These are phyloP conservation scores for Hibiscus tridactylites DNA, from an alignment of 345 rosid species.

Conservation along the genomic window DNA sequence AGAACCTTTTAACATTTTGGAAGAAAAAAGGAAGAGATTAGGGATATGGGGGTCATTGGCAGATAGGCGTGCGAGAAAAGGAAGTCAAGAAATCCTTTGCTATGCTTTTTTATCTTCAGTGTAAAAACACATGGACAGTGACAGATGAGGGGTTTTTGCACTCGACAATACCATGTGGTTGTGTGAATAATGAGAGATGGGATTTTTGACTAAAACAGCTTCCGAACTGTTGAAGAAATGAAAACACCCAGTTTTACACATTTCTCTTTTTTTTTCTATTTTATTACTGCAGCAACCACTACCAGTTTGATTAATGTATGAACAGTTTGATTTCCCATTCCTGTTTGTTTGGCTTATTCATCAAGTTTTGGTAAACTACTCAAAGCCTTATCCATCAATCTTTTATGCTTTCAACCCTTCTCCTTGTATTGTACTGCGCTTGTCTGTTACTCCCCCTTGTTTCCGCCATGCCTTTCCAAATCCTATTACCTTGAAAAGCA, in stretches of 20 bases:
- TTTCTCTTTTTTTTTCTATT: too few species aligned
- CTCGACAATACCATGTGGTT: constrained; percentile 57
- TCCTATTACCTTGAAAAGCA: too few species aligned
- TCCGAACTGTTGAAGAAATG: constrained; percentile 2
- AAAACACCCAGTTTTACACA: neutral
- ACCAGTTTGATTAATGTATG: neutral
- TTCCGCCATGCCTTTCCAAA: too few species aligned
- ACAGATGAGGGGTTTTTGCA: constrained; percentile 31
- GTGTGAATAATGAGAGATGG: constrained; percentile 30
- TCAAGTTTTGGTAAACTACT: too few species aligned
- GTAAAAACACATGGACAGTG: constrained; percentile 52
- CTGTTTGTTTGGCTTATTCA: too few species aligned
- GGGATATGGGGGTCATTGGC: too few species aligned
- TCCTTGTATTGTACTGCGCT: too few species aligned
- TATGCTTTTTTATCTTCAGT: constrained; percentile 12
- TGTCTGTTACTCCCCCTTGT: too few species aligned
- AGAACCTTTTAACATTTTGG: constrained; percentile 78
- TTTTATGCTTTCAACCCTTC: too few species aligned
- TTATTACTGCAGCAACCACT: neutral
- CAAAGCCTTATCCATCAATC: too few species aligned
- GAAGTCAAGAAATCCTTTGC: constrained; percentile 22
- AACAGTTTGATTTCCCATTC: too few species aligned
- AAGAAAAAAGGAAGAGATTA: neutral
- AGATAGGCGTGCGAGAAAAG: too few species aligned
- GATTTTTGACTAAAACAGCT: constrained; percentile 32